Conservation (phyloP, 2,329 filamentous ascomycete species). For the Anthostomella pinea region DNA sequence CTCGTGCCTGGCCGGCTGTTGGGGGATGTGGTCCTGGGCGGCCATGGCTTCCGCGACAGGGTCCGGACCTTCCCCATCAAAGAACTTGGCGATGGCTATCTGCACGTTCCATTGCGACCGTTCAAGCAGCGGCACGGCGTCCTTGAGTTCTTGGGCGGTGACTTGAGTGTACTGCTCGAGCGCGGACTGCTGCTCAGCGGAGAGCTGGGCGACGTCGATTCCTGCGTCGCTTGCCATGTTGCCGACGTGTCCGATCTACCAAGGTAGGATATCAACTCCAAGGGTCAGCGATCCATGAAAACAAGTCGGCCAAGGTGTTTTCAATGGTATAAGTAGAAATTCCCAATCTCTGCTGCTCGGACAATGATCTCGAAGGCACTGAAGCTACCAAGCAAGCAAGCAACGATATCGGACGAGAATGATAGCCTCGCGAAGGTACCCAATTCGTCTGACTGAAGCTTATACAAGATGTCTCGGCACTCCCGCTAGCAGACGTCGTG, state of each 20-base stretch:
- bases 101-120: slow-evolving; percentile 97
- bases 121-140: slow-evolving; percentile 75
- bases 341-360: too few species aligned
- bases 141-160: slow-evolving; percentile 75
- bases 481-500: too few species aligned
- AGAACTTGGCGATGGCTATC: slow-evolving; percentile 97
- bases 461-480: too few species aligned
- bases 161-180: slow-evolving; percentile 87
- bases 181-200: slow-evolving; percentile 73
- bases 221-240: slow-evolving; percentile 44
- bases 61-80: slow-evolving; percentile 88
- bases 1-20: slow-evolving; percentile 64
- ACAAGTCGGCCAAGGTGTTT: too few species aligned
- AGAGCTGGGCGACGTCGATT: slow-evolving; percentile 66
- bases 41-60: slow-evolving; percentile 73
- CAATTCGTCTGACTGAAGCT: too few species aligned
- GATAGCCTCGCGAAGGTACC: too few species aligned
- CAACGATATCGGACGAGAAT: too few species aligned
- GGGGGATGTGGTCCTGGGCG: slow-evolving; percentile 58
- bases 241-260: slow-evolving; percentile 3
- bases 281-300: too few species aligned
- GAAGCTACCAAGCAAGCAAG: too few species aligned
- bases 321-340: too few species aligned
- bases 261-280: too few species aligned
- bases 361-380: too few species aligned